Evolutionary conservation across 192 early-diverging fungal species (phyloP), one percentile per base, ranked within the genome.

Genomic region (Haplosporangium gracile): DNA sequence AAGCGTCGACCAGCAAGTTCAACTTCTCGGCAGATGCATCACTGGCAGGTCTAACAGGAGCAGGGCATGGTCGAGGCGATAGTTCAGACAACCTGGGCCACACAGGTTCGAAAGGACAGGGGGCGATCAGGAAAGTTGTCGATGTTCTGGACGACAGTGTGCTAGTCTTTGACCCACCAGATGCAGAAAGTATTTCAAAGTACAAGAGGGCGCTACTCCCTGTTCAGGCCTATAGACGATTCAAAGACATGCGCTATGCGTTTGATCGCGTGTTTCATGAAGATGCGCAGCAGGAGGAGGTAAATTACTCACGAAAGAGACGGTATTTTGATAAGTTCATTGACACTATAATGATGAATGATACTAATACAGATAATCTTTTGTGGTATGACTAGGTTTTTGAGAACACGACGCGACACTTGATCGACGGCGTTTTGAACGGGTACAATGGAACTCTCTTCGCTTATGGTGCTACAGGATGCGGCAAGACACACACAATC

Each of bases 381-480:
- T 20, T 22, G 18, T 39, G 20, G 24, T 78, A 15, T 26, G 29
- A 18, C 26, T 68, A 85, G 81, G 86, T 94, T 26, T 95, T 92
- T 78, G 93, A 95, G 79, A 90, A 91, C 42, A 97, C 96, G 20
- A 93, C 94, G 7, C 90, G 89, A 43, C 91, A 91, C 10, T 87
- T 97, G 47, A 89, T 97, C 51, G 92, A 94, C 65, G 91, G 91
- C 0, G 94, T 97, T 22, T 89, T 96, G 82, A 79, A 91, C 45
- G 97, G 96, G 20, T 98, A 93, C 88, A 97, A 98, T 79, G 93
- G 96, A 39, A 97, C 96, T 9, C 94, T 97, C n/a, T 98, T 98
- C 89, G 96, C 96, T 0, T 98, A 98, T 57, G 95, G 94, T 39
- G 93, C 91, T 5, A 95, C 96, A 11, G 96, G 96, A 11, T 95